phyloP scores from a whole-genome alignment of 495 filamentous ascomycete species.

The Emericellopsis terricola region DNA sequence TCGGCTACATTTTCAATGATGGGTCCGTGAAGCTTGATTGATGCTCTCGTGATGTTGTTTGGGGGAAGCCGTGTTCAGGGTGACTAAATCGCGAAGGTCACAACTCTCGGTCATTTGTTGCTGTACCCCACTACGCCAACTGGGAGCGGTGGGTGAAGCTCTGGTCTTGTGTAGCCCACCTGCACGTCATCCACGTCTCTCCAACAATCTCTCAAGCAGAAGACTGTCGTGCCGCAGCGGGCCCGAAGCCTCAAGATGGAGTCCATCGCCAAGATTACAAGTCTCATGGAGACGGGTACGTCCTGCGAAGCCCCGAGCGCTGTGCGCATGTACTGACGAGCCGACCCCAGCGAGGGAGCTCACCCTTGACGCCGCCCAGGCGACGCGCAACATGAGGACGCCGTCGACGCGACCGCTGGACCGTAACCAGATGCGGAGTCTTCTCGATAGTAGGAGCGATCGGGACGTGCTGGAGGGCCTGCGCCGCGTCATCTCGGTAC shows the following conservation, averaged over 20 bases:
- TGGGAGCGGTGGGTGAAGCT: no score
- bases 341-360: slow-evolving; percentile 63
- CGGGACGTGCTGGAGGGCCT: slow-evolving; percentile 84
- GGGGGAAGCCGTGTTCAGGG: neutral
- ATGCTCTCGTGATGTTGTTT: neutral
- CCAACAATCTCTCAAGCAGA: neutral
- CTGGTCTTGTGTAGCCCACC: neutral
- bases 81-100: no score
- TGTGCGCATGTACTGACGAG: slow-evolving; percentile 3
- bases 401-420: slow-evolving; percentile 32
- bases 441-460: slow-evolving; percentile 87
- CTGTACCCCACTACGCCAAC: no score
- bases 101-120: no score
- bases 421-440: slow-evolving; percentile 65
- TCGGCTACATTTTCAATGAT: no score
- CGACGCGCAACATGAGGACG: slow-evolving; percentile 38
- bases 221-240: neutral
- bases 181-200: neutral
- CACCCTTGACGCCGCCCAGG: slow-evolving; percentile 87
- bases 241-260: slow-evolving; percentile 39
- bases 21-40: no score
- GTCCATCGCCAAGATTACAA: slow-evolving; percentile 88
- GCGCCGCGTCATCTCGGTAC: slow-evolving; percentile 74
- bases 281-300: slow-evolving; percentile 79
- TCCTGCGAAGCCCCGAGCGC: neutral